Evolutionary conservation across 2,329 filamentous ascomycete species (phyloP), one percentile per base, ranked within the genome.

Genomic region (Ascochyta viciae-villosae): DNA sequence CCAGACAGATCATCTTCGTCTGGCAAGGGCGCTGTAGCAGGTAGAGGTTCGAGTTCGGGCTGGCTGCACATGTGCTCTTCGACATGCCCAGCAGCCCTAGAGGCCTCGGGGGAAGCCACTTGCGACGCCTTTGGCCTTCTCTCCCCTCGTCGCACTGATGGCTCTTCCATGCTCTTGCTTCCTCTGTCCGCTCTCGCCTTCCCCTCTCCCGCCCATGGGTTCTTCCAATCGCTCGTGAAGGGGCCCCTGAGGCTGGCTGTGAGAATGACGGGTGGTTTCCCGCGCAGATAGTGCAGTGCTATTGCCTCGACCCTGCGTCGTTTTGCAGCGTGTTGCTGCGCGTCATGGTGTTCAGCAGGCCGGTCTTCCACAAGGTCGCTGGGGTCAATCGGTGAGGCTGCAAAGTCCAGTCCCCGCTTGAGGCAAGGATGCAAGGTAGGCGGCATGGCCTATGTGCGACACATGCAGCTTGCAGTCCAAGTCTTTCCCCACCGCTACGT

Each of bases 201-300:
- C 41, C 41, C 43, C 10, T 54, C 16, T 10, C 58, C 38, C 22
- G 61, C 24, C 74, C 74, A 78, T 19, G 75, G 75, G 44, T 77
- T 77, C 44, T 65, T 64, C 74, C 74, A 77, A 33, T 58, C 56
- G 6, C 66, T 48, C 24, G 71, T 79, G 61, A 90, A 89, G 0
- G 88, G 89, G 0, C 88, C 89, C 56, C 76, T 81, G 3, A 91
- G 76, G 6, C 76, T 74, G 6, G 88, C 83, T 12, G 89, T 88
- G 3, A 87, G 70, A 3, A 92, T 78, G 23, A 83, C 66, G 0
- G 88, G 81, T 2, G 80, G 68, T 27, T 80, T 75, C 0, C 88
- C 89, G 6, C 79, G 74, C 34, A 90, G 75, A 63, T 83, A 90
- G 31, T 81, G 79, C 29, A 80, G 75, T 1, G 85, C 88, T 12